These are phyloP conservation scores for Phialocephala subalpina DNA, from an alignment of 2,329 filamentous ascomycete genomes.

Conservation along the genomic window DNA sequence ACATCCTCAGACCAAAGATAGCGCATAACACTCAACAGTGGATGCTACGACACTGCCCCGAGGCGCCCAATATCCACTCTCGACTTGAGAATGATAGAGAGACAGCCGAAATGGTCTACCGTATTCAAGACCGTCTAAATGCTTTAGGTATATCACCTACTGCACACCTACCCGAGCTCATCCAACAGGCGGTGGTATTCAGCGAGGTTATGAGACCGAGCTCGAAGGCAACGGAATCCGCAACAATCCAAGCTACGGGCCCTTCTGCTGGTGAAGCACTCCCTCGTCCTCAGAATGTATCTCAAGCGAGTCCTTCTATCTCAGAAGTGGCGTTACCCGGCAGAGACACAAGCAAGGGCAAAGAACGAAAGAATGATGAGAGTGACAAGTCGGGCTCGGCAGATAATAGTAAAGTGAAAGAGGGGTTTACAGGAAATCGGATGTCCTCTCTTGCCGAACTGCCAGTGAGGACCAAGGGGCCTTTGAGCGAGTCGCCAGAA, in stretches of 20 bases:
- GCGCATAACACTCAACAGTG: constrained; percentile 24
- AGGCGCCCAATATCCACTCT: constrained; percentile 12
- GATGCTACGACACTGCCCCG: constrained; percentile 9
- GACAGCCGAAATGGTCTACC: constrained; percentile 14
- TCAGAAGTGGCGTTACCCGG: background rate
- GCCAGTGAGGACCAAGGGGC: background rate
- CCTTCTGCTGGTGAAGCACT: background rate
- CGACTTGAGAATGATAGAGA: constrained; percentile 14
- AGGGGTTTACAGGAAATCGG: background rate
- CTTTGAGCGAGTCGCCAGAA: background rate
- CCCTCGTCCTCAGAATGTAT: background rate
- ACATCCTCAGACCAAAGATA: constrained; percentile 21
- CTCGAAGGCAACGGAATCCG: background rate
- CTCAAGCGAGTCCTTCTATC: background rate
- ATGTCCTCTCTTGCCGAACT: background rate
- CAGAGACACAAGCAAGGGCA: background rate
- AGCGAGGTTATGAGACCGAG: constrained; percentile 16
- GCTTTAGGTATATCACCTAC: constrained; percentile 8
- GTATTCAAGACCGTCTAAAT: constrained; percentile 20
- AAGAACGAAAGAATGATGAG: background rate
- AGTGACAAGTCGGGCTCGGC: background rate
- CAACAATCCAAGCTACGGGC: background rate
- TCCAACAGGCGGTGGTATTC: constrained; percentile 19
- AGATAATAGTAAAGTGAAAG: background rate
- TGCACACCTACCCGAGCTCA: background rate